Conservation (phyloP, 2,329 filamentous ascomycete genomes). For the Diaporthe sp. region DNA sequence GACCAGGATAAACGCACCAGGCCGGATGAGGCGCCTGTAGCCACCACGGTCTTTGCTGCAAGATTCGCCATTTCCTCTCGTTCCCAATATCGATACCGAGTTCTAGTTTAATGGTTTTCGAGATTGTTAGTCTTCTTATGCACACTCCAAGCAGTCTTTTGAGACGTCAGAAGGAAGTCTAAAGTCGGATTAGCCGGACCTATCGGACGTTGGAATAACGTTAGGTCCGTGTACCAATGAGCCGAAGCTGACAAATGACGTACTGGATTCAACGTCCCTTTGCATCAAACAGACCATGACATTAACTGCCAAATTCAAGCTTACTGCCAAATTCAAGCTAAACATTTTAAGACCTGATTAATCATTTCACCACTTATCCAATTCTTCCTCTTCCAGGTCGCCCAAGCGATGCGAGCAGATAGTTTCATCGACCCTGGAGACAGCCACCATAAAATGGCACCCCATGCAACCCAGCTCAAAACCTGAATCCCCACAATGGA, state of each 20-base stretch:
- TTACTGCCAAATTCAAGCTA: too few relatives aligned
- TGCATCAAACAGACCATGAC: background rate
- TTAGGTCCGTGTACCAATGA: background rate
- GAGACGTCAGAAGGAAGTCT: background rate
- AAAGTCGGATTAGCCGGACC: background rate
- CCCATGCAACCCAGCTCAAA: background rate
- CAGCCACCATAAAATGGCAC: too few relatives aligned
- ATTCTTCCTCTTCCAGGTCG: too few relatives aligned
- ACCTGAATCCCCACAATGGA: constrained; percentile 7
- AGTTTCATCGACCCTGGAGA: background rate
- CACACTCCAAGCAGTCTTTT: background rate
- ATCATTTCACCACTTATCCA: background rate
- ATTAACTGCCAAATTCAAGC: background rate
- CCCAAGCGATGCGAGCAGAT: too few relatives aligned
- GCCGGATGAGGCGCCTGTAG: constrained; percentile 63
- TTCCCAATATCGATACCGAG: too few relatives aligned
- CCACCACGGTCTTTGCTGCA: constrained; percentile 62
- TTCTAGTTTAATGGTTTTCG: background rate
- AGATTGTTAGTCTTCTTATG: background rate
- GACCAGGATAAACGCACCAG: constrained; percentile 52
- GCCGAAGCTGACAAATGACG: constrained; percentile 25
- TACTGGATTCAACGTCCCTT: background rate
- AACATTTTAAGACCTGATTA: background rate
- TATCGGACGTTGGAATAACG: constrained; percentile 20
- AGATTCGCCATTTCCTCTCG: constrained; percentile 37